phyloP scores from a whole-genome alignment of 2,329 filamentous ascomycete genomes.

The Coniochaeta sp. region DNA sequence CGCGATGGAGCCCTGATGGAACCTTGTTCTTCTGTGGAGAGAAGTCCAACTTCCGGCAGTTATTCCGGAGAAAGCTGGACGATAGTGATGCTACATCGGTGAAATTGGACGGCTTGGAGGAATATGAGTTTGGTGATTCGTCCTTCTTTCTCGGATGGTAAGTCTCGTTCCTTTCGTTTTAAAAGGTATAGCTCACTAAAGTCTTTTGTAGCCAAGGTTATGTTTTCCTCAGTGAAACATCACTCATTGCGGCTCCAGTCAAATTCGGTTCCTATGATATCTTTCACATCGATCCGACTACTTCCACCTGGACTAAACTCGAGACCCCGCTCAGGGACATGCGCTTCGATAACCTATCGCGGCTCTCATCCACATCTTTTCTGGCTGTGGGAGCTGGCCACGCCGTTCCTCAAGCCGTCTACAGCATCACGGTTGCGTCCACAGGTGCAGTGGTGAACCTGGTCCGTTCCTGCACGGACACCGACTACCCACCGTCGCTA shows the following conservation, averaged over 20 bases:
- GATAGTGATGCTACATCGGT: slow-evolving; percentile 18
- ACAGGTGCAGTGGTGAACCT: slow-evolving; percentile 12
- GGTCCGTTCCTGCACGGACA: slow-evolving; percentile 26
- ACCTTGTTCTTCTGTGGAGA: slow-evolving; percentile 41
- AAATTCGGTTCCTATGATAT: slow-evolving; percentile 25
- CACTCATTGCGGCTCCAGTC: slow-evolving; percentile 25
- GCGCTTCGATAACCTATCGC: slow-evolving; percentile 23
- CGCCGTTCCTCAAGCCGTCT: slow-evolving; percentile 22
- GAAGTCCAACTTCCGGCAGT: slow-evolving; percentile 34
- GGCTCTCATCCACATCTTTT: slow-evolving; percentile 24
- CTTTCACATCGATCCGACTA: slow-evolving; percentile 28
- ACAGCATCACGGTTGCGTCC: slow-evolving; percentile 21
- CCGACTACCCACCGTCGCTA: slow-evolving; percentile 17
- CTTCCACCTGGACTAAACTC: slow-evolving; percentile 20
- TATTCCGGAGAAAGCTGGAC: slow-evolving; percentile 30
- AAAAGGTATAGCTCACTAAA: slow-evolving; percentile 8
- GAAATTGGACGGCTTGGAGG: slow-evolving; percentile 27
- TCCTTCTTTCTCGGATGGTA: slow-evolving; percentile 22
- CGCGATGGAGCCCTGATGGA: slow-evolving; percentile 41
- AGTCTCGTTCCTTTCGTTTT: slow-evolving; percentile 2
- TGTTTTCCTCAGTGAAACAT: slow-evolving; percentile 24
- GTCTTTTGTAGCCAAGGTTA: slow-evolving; percentile 24
- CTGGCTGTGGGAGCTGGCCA: slow-evolving; percentile 27
- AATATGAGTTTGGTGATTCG: slow-evolving; percentile 30
- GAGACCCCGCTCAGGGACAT: slow-evolving; percentile 24